A percentile compares a stretch with the other conserved stretches of the same genome.
These are phyloP conservation scores for Wickerhamiella parazyma DNA, from an alignment of 805 yeast species.

Conservation along the genomic window DNA sequence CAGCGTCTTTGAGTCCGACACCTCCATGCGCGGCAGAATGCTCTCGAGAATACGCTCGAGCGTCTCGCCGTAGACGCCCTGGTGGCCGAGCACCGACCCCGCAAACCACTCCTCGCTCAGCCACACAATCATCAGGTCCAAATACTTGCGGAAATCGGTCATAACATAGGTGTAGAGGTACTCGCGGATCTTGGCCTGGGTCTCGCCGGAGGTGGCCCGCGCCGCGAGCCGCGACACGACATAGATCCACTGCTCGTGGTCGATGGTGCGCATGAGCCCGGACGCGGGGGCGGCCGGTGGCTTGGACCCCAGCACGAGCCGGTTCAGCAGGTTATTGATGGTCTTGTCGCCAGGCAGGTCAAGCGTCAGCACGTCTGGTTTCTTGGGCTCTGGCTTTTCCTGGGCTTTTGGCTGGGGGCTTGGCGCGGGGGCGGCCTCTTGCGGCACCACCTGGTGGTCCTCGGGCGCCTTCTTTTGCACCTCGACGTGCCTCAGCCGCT, in stretches of 20 bases:
- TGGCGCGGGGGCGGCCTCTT: background rate
- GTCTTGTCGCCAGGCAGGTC: background rate
- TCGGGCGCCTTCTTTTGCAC: slow-evolving; percentile 16
- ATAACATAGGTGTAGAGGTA: slow-evolving; percentile 61
- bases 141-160: slow-evolving; percentile 53
- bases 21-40: slow-evolving; percentile 71
- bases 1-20: slow-evolving; percentile 64
- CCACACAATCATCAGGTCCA: slow-evolving; percentile 80
- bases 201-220: slow-evolving; percentile 43
- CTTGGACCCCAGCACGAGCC: slow-evolving; percentile 12
- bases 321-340: background rate
- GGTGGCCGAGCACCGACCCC: slow-evolving; percentile 53
- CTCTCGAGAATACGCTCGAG: slow-evolving; percentile 59
- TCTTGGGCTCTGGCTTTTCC: slow-evolving; percentile 15
- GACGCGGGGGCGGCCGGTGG: slow-evolving; percentile 20
- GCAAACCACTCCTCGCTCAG: slow-evolving; percentile 87
- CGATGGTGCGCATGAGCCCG: slow-evolving; percentile 67
- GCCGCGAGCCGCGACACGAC: slow-evolving; percentile 66
- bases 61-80: slow-evolving; percentile 63
- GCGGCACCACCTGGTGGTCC: background rate
- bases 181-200: slow-evolving; percentile 44
- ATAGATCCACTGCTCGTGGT: slow-evolving; percentile 46
- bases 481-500: slow-evolving; percentile 44
- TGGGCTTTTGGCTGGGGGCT: too few relatives aligned
- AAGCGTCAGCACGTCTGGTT: background rate